Evolutionary conservation across 2,329 filamentous ascomycete species (phyloP), one percentile per base, ranked within the genome.

Genomic region (Curvularia lunata): DNA sequence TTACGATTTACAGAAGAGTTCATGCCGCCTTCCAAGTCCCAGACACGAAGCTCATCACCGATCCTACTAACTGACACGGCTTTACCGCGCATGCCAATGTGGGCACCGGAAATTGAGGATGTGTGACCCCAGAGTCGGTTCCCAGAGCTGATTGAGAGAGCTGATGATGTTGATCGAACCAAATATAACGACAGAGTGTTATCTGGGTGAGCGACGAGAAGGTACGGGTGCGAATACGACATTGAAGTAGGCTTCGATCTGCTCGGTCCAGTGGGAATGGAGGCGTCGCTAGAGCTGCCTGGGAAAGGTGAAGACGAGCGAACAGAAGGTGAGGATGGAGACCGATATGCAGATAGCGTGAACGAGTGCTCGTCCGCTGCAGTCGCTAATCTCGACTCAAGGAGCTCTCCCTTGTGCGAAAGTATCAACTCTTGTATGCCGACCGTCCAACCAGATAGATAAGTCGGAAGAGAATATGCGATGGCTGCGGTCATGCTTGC

Each of bases 391-490:
- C 83, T 80, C 2, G 83, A 85, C 34, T 79, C 76, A 1, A 81
- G 66, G 0, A 85, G 73, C 13, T 77, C 77, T 6, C 84, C 84
- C 46, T 77, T 73, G 49, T 75, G 75, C 32, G 77, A 77, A n/a
- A 96, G 83, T 56, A 89, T 87, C 42, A 97, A 80, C 75, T 97
- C 94, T 75, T 98, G 94, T n/a, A 98, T 86, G 2, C 92, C 93
- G 16, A 97, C 85, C 7, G 90, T 92, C 91, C 93, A 97, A 27
- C 92, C 92, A 42, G 87, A 87, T 3, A 88, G 82, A 66, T 88
- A 86, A 2, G 90, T 90, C 16, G 89, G 88, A 63, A 96, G 87
- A 0, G 91, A 91, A 74, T 96, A 97, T 1, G 91, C 93, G 58
- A 97, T 90, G 0, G 91, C 92, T 1, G 91, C 90, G n/a, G 92